phyloP scores from a whole-genome alignment of 441 rosid species.

The Capsella rubella region DNA sequence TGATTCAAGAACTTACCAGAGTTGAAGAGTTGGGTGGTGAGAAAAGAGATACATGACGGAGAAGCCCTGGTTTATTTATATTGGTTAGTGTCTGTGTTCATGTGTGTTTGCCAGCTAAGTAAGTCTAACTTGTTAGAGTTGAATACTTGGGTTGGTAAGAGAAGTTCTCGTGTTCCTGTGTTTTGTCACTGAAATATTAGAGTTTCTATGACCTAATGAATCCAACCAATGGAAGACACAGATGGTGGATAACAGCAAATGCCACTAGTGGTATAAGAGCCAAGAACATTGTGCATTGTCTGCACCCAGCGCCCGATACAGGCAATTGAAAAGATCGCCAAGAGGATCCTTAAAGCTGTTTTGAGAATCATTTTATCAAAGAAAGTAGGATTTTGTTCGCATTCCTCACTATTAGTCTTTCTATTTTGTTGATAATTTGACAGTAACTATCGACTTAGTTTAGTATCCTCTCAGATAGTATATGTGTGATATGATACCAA shows the following conservation, averaged over 20 bases:
- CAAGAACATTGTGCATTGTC: no score
- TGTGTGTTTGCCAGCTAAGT: neutral
- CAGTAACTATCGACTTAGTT: no score
- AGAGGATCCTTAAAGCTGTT: neutral
- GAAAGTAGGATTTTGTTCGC: neutral
- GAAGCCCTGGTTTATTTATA: neutral
- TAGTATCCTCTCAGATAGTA: neutral
- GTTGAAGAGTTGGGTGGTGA: no score
- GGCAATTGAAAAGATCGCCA: neutral
- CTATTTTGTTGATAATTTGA: neutral
- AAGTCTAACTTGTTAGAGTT: neutral
- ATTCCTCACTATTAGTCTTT: no score
- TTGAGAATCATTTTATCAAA: neutral
- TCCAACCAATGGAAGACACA: neutral
- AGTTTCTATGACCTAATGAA: neutral
- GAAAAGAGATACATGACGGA: neutral
- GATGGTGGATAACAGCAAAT: neutral
- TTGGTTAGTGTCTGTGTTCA: neutral
- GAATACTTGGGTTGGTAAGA: slow-evolving; percentile 6
- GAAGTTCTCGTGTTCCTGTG: neutral
- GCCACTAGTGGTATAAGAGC: neutral
- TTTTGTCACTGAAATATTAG: neutral
- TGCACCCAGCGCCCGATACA: no score
- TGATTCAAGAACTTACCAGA: no score
- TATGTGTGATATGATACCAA: neutral